Conservation (phyloP, 495 filamentous ascomycete species). For the Friedmanniomyces simplex region DNA sequence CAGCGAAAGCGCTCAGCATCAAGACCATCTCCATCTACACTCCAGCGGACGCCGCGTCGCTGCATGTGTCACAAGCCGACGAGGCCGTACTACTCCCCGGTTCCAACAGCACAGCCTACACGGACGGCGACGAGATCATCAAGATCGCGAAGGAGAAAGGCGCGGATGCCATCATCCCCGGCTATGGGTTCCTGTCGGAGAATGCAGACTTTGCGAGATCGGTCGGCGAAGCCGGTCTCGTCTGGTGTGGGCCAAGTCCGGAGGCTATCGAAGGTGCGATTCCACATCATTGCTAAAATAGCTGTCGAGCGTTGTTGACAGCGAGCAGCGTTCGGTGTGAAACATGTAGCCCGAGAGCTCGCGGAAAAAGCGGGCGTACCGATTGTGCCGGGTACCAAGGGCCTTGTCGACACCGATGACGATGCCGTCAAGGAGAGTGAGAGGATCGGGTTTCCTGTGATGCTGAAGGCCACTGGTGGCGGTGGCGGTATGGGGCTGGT, state of each 20-base stretch:
- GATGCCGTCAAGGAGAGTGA: slow-evolving; percentile 36
- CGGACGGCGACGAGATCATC: slow-evolving; percentile 41
- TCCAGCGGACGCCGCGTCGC: slow-evolving; percentile 43
- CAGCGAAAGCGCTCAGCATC: slow-evolving; percentile 31
- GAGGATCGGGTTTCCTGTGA: slow-evolving; percentile 44
- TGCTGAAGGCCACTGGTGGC: slow-evolving; percentile 49
- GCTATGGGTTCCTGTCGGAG: slow-evolving; percentile 51
- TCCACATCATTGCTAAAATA: neutral
- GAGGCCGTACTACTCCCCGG: slow-evolving; percentile 40
- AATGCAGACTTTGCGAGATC: slow-evolving; percentile 46
- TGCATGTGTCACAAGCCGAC: slow-evolving; percentile 45
- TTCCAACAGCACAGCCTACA: slow-evolving; percentile 37
- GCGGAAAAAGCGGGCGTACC: slow-evolving; percentile 43
- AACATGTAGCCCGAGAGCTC: slow-evolving; percentile 45
- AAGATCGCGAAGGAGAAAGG: slow-evolving; percentile 36
- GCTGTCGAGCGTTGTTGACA: neutral
- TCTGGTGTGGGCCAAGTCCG: slow-evolving; percentile 44
- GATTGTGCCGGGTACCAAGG: slow-evolving; percentile 42
- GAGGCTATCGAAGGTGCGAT: slow-evolving; percentile 37
- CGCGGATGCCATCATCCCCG: slow-evolving; percentile 44
- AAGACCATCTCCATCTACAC: slow-evolving; percentile 47
- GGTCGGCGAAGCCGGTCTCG: slow-evolving; percentile 40
- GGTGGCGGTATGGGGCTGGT: slow-evolving; percentile 49
- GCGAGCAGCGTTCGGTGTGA: slow-evolving; percentile 40
- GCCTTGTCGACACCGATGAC: slow-evolving; percentile 38